phyloP scores from a whole-genome alignment of 1,284 basidiomycete species.

The Sphaerobolus stellatus region DNA sequence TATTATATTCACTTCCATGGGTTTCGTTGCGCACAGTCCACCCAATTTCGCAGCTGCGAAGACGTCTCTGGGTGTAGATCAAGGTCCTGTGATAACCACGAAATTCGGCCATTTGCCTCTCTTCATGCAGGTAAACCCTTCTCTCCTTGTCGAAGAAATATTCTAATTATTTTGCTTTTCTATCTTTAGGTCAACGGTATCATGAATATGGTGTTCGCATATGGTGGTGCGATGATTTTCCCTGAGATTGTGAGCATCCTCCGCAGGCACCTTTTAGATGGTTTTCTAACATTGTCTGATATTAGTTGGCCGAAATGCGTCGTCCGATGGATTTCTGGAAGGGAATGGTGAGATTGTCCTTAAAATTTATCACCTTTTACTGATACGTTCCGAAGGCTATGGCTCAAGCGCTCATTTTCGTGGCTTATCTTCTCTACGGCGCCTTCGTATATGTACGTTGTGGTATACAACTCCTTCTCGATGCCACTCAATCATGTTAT shows the following conservation, averaged over 20 bases:
- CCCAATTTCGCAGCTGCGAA: slow-evolving; percentile 56
- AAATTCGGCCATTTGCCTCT: slow-evolving; percentile 37
- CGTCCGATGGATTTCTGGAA: slow-evolving; percentile 75
- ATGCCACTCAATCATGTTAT: too few species aligned
- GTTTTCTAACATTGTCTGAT: slow-evolving; percentile 43
- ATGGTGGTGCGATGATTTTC: slow-evolving; percentile 53
- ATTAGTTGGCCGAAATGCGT: slow-evolving; percentile 70
- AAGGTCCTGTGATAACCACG: slow-evolving; percentile 47
- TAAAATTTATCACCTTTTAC: not conserved
- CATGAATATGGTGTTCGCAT: slow-evolving; percentile 41
- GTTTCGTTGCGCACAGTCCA: slow-evolving; percentile 52
- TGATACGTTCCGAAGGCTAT: slow-evolving; percentile 19
- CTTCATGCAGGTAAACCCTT: slow-evolving; percentile 69
- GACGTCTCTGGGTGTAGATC: slow-evolving; percentile 36
- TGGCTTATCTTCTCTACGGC: slow-evolving; percentile 60
- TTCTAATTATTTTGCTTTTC: too few species aligned
- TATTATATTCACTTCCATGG: slow-evolving; percentile 17
- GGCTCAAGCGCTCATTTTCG: slow-evolving; percentile 55
- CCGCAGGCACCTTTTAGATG: too few species aligned
- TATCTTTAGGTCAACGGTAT: not conserved
- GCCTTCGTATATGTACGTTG: slow-evolving; percentile 47
- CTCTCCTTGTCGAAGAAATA: too few species aligned
- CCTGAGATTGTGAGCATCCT: not conserved
- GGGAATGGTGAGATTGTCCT: slow-evolving; percentile 47
- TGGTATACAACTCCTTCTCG: too few species aligned